These are phyloP conservation scores for Globisporangium splendens DNA, from an alignment of 352 stramenopile genomes.

Conservation along the genomic window DNA sequence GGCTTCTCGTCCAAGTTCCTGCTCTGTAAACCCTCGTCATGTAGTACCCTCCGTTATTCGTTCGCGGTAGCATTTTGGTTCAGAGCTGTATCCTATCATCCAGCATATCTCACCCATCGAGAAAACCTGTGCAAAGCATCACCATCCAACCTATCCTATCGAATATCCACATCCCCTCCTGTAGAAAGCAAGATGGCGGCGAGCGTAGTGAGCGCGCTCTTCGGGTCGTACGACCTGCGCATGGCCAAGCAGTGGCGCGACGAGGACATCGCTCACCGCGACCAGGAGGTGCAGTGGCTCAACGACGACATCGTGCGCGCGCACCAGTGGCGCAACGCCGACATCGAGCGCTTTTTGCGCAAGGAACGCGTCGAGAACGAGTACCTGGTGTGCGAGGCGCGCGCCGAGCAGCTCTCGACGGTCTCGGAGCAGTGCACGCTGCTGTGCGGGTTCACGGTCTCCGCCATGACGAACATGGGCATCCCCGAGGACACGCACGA, in stretches of 20 bases:
- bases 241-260: constrained; percentile 76
- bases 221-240: constrained; percentile 75
- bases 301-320: constrained; percentile 72
- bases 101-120: too few relatives aligned
- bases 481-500: constrained; percentile 28
- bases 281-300: constrained; percentile 76
- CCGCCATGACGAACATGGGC: constrained; percentile 59
- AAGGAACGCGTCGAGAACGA: constrained; percentile 66
- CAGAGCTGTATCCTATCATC: too few relatives aligned
- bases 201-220: constrained; percentile 59
- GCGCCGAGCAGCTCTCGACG: constrained; percentile 64
- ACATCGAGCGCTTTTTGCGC: constrained; percentile 66
- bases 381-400: constrained; percentile 53
- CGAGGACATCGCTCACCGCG: constrained; percentile 60
- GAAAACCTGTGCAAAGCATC: too few relatives aligned
- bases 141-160: too few relatives aligned
- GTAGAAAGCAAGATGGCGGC: constrained; percentile 27
- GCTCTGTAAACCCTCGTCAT: too few relatives aligned
- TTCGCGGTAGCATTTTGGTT: too few relatives aligned
- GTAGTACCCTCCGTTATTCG: too few relatives aligned
- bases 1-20: too few relatives aligned
- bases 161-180: too few relatives aligned
- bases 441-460: constrained; percentile 67
- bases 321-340: constrained; percentile 59
- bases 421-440: constrained; percentile 68